Evolutionary conservation across 73 alveolate species (phyloP), one percentile per base, ranked within the genome.

Genomic region (Urostyla sp.): DNA sequence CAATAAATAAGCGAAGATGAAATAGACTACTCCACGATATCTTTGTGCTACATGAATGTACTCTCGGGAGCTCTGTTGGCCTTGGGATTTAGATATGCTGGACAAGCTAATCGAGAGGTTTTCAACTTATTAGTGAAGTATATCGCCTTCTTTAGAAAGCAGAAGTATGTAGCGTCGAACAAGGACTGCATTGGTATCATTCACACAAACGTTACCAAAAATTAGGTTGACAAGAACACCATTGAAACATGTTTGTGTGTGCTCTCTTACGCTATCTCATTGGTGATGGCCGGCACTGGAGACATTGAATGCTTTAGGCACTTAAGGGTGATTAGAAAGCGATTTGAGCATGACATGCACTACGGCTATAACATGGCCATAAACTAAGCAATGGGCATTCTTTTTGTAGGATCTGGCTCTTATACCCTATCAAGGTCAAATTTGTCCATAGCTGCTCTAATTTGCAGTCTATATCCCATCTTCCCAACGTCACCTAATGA

Each of bases 281-380:
- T 97, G 80, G 87, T 97, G 1, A 97, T 94, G 98, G 98, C 99
- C 0, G 99, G 99, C 10, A 94, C 98, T 59, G 98, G 99, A 21
- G 99, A 97, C 76, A 76, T 87, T 18, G 98, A 95, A 48, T 90
- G 97, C 54, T 90, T 97, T 54, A 74, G 91, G 74, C 84, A 90
- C 8, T 85, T 96, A 34, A 97, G 96, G 89, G 61, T 88, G 8
- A 73, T 97, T 23, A 89, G 98, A 77, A 86, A 92, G 85, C 86
- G 93, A 83, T 90, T 97, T 28, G 96, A 96, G 50, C 61, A 66
- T 55, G 98, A 93, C 51, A 93, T 93, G 95, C 96, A 95, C 83
- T 95, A 95, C 91, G 99, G 99, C 26, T 96, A 91, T 72, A 94
- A 87, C 61, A 91, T 92, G 94, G 98, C 99, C 11, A 90, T 95